Evolutionary conservation across 2,329 filamentous ascomycete species (phyloP).

Genomic region (Cordyceps tenuipes): DNA sequence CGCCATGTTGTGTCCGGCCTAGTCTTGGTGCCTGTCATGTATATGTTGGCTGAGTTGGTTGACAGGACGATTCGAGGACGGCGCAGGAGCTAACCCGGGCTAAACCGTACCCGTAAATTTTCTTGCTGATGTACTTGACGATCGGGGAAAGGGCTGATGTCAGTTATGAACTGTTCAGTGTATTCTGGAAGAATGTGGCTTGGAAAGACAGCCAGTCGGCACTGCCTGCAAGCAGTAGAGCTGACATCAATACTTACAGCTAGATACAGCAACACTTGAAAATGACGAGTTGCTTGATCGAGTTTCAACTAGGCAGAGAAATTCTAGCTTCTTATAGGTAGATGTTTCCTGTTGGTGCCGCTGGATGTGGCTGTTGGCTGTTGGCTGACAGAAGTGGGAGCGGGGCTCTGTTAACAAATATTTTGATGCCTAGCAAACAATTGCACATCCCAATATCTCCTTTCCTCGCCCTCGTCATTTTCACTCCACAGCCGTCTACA

Average conservation of each 20-base stretch:
- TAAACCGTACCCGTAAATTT: not conserved
- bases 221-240: not conserved
- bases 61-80: not conserved
- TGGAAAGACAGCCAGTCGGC: not conserved
- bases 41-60: not conserved
- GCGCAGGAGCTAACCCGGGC: not conserved
- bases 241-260: too few relatives aligned
- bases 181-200: not conserved
- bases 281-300: too few relatives aligned
- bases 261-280: too few relatives aligned
- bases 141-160: not conserved
- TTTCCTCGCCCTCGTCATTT: too few relatives aligned
- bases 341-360: too few relatives aligned
- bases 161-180: not conserved
- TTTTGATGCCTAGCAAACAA: too few relatives aligned
- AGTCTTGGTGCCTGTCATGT: not conserved
- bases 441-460: too few relatives aligned
- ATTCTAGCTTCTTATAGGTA: not conserved
- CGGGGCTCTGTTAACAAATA: too few relatives aligned
- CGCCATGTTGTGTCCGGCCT: not conserved
- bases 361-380: not conserved
- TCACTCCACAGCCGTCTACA: too few relatives aligned
- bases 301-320: too few relatives aligned
- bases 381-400: not conserved
- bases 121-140: too few relatives aligned